Percentiles rank a stretch among this genome's conserved stretches.
Conservation (phyloP, 768 basidiomycete genomes). For the Termitomyces sp. region DNA sequence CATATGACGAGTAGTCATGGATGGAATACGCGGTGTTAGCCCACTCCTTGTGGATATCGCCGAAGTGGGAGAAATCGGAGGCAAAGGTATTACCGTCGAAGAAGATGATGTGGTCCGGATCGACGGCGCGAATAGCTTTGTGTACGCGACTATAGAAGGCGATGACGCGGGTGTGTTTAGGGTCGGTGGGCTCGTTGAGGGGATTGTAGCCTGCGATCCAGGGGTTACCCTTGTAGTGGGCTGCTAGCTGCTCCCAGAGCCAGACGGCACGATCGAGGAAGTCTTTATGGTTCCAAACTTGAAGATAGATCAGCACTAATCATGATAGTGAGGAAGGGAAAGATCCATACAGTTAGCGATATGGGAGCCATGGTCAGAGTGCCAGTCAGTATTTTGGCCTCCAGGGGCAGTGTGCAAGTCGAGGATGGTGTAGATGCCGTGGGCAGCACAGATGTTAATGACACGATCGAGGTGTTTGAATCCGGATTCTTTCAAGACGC, state of each 20-base stretch:
- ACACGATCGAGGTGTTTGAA: conserved; percentile 86
- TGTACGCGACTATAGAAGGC: conserved; percentile 69
- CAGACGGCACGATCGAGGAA: conserved; percentile 78
- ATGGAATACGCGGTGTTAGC: conserved; percentile 75
- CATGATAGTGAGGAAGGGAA: background rate
- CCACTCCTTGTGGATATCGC: conserved; percentile 60
- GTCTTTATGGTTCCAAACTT: conserved; percentile 82
- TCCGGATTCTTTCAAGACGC: conserved; percentile 69
- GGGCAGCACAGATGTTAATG: conserved; percentile 68
- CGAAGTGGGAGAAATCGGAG: conserved; percentile 72
- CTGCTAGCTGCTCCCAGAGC: conserved; percentile 77
- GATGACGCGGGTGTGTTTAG: conserved; percentile 61
- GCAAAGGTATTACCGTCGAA: conserved; percentile 87
- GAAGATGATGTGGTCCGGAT: conserved; percentile 72
- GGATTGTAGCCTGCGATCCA: conserved; percentile 90
- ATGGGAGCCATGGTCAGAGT: conserved; percentile 69
- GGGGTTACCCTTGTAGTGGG: conserved; percentile 71
- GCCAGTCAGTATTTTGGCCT: conserved; percentile 81
- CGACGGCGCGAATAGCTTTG: conserved; percentile 67
- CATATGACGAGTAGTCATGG: conserved; percentile 75
- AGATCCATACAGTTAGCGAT: conserved; percentile 52
- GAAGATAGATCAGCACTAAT: background rate
- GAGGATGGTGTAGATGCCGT: conserved; percentile 79
- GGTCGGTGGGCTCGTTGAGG: conserved; percentile 80
- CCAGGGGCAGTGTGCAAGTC: conserved; percentile 79